Evolutionary conservation across 805 yeast species (phyloP).

Genomic region (Kodamaea hsintzibuensis): DNA sequence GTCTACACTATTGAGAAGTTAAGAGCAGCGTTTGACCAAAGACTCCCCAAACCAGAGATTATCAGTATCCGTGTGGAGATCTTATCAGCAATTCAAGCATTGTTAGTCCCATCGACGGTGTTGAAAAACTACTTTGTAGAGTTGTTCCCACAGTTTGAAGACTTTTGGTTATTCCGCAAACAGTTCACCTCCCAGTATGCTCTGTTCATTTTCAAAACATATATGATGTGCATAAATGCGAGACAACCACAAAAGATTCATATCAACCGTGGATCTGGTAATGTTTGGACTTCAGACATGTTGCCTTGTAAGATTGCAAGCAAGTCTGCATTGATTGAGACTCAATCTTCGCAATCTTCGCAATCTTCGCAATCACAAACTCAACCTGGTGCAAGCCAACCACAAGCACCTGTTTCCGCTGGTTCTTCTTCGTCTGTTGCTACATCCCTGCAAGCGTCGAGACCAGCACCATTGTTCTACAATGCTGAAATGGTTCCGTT

Average conservation of each 20-base stretch:
- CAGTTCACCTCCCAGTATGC: constrained; percentile 96
- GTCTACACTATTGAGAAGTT: constrained; percentile 82
- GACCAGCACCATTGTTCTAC: constrained; percentile 80
- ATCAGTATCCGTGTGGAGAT: constrained; percentile 89
- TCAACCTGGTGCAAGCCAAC: constrained; percentile 30
- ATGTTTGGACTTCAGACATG: constrained; percentile 94
- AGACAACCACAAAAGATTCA: constrained; percentile 94
- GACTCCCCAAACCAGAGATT: constrained; percentile 90
- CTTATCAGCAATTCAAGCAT: constrained; percentile 82
- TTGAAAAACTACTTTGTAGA: constrained; percentile 74
- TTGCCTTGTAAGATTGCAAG: constrained; percentile 81
- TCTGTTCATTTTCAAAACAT: constrained; percentile 86
- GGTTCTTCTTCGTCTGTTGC: constrained; percentile 30
- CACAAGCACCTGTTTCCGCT: constrained; percentile 20
- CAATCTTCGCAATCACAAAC: constrained; percentile 6
- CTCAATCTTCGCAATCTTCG: constrained; percentile 30
- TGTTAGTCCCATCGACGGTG: constrained; percentile 82
- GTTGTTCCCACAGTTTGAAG: constrained; percentile 77
- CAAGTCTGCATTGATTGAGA: constrained; percentile 31
- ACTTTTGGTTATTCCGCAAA: constrained; percentile 95
- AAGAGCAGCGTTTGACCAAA: constrained; percentile 90
- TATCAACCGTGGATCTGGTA: constrained; percentile 78
- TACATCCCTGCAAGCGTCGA: constrained; percentile 38
- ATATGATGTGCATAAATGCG: constrained; percentile 89
- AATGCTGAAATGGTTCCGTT: constrained; percentile 94